Evolutionary conservation across 2,329 filamentous ascomycete species (phyloP), one percentile per base, ranked within the genome.

Genomic region (Penicillium capsulatum): DNA sequence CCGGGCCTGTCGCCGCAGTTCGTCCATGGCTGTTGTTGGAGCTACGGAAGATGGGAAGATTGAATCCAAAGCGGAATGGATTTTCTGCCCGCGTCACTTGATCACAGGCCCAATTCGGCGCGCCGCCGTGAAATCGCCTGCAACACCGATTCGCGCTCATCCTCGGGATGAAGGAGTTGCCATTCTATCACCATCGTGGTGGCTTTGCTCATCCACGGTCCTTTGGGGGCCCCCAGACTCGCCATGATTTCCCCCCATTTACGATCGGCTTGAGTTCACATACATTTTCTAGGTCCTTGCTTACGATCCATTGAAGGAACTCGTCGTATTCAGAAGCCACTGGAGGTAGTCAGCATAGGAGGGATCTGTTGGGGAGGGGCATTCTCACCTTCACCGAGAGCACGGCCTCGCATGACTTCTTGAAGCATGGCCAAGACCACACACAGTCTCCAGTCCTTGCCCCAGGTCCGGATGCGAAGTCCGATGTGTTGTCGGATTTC

Each of bases 161-260:
- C 71, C 3, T 73, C 73, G 0, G 89, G 87, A 58, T 97, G 80
- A 26, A 86, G 77, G 36, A 97, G 75, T 65, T 97, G 92, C 89
- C 90, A 97, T 45, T 81, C 81, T 64, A 94, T 78, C 45, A 87
- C 85, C 3, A 89, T 71, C 20, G 94, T 84, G 32, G 95, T 68
- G 3, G 89, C 89, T 31, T 75, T 74, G 38, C 80, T 80, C 75
- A 94, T 84, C 91, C 91, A 97, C n/a, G 73, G 81, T 0, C 86
- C 83, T 47, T 80, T 81, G n/a, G 76, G 68, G 0, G 75, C 79
- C 13, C 66, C 69, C 3, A 97, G 71, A 3, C 77, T 79, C 46
- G 80, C 75, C 13, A 80, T 77, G 14, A 97, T 75, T 36, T 83
- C 71, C 77, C 84, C 11, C 92, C 91, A 57, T 94, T 86, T 22